Percentiles rank a stretch among this genome's conserved stretches.
Evolutionary conservation across 108 stramenopile genomes (phyloP).

Genomic region (Cyclotella baltica): DNA sequence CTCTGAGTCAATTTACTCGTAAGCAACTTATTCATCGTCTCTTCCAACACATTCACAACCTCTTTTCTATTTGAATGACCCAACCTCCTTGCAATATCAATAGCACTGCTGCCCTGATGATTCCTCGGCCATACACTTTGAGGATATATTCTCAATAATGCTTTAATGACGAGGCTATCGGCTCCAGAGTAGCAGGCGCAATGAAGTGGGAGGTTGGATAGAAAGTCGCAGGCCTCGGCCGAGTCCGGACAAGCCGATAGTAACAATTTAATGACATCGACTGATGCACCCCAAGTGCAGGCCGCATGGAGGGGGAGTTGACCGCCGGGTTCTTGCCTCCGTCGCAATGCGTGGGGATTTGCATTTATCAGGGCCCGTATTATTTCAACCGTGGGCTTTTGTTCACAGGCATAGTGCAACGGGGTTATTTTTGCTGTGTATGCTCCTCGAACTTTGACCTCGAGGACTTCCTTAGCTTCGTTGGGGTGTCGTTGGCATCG

Average conservation of each 20-base stretch:
- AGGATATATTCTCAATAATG: constrained; percentile 67
- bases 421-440: constrained; percentile 77
- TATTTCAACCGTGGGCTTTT: constrained; percentile 70
- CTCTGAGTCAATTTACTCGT: constrained; percentile 23
- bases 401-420: constrained; percentile 83
- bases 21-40: constrained; percentile 43
- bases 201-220: constrained; percentile 85
- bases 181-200: constrained; percentile 86
- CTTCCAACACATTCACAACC: constrained; percentile 53
- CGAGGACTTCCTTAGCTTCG: constrained; percentile 66
- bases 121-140: constrained; percentile 75
- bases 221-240: constrained; percentile 69
- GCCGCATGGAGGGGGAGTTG: constrained; percentile 82
- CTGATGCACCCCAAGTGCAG: constrained; percentile 81
- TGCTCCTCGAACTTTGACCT: constrained; percentile 79
- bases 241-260: constrained; percentile 60
- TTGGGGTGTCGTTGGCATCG: constrained; percentile 61
- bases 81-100: constrained; percentile 78
- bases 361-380: constrained; percentile 67
- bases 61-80: constrained; percentile 74
- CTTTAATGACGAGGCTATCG: constrained; percentile 56
- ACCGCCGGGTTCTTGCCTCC: constrained; percentile 78
- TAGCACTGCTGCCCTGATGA: constrained; percentile 75
- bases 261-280: constrained; percentile 58
- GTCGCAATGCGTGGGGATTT: constrained; percentile 60